Percentiles rank a stretch among this genome's conserved stretches.
Conservation (phyloP, 1,284 basidiomycete species). For the Cutaneotrichosporon curvatum region DNA sequence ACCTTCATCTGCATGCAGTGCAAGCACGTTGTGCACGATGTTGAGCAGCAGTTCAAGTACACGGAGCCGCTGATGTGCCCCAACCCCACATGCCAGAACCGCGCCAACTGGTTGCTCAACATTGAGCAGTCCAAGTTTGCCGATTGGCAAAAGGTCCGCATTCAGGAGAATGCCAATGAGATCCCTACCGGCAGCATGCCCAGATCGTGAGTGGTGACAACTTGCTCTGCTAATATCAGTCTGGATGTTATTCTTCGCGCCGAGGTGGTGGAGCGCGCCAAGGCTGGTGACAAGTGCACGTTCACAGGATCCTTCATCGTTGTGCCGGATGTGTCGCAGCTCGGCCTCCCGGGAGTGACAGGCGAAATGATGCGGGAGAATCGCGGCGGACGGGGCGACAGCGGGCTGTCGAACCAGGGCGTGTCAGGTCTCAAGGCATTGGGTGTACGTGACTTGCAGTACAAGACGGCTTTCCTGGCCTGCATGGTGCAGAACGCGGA, state of each 20-base stretch:
- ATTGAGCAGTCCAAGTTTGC: slow-evolving; percentile 96
- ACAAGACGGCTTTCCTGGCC: slow-evolving; percentile 97
- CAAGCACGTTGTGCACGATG: slow-evolving; percentile 76
- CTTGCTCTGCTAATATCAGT: slow-evolving; percentile 45
- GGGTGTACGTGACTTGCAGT: slow-evolving; percentile 91
- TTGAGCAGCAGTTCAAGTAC: slow-evolving; percentile 99
- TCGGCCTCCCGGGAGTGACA: slow-evolving; percentile 81
- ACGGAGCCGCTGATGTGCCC: slow-evolving; percentile 96
- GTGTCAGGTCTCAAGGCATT: slow-evolving; percentile 90
- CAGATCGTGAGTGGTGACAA: slow-evolving; percentile 50
- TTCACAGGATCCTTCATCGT: slow-evolving; percentile 98
- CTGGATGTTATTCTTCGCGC: slow-evolving; percentile 92
- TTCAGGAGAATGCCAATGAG: slow-evolving; percentile 97
- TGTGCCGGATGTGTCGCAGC: slow-evolving; percentile 93
- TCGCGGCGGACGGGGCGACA: slow-evolving; percentile 58
- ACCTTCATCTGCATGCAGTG: slow-evolving; percentile 91
- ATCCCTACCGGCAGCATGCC: slow-evolving; percentile 99
- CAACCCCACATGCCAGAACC: slow-evolving; percentile 87
- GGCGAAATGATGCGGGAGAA: slow-evolving; percentile 79
- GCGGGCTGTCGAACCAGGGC: slow-evolving; percentile 71
- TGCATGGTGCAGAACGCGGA: slow-evolving; percentile 95
- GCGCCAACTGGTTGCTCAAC: slow-evolving; percentile 83
- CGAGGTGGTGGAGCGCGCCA: slow-evolving; percentile 93
- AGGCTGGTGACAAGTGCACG: slow-evolving; percentile 97
- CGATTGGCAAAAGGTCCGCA: slow-evolving; percentile 99